Evolutionary conservation across 805 yeast species (phyloP), one percentile per base, ranked within the genome.

Genomic region (Cyberlindnera maritima): DNA sequence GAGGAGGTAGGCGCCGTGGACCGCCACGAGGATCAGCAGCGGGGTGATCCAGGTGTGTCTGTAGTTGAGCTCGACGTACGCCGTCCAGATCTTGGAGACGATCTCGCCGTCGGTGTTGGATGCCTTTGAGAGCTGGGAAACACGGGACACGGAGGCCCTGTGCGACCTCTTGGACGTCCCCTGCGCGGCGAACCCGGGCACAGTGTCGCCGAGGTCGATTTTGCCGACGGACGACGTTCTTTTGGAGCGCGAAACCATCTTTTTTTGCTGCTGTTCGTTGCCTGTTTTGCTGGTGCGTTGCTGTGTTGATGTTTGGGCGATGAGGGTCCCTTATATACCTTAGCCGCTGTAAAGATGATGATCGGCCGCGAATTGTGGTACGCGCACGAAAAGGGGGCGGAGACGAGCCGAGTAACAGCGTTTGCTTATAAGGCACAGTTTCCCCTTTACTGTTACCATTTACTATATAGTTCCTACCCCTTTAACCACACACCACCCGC

Each of bases 21-120:
- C 64, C 2, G 61, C 49, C 52, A 86, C 55, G 5, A 83, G 64
- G 2, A 83, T 26, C 33, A 80, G 60, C 34, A 80, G 60, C 0
- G 94, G 91, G 11, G 78, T 69, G 29, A 88, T 61, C 96, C 97
- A 89, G 11, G 92, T 80, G 69, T 63, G 79, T 49, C 73, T 67
- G 53, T 68, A 75, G 53, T 73, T 64, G 58, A 85, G 65, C 56
- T 87, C 92, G 32, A 75, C 74, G 51, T 76, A 77, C 0, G 82
- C 76, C 10, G 80, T 60, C 73, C 77, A 71, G 37, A 85, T 63
- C 59, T 87, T 85, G 18, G 65, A 65, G 36, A 78, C 57, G 14
- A 83, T 67, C 31, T 79, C 88, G n/a, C 60, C 56, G 56, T 83
- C 88, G 17, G 70, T 66, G 20, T 63, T 60, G 3, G 67, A 58